phyloP scores from a whole-genome alignment of 768 basidiomycete species.

The Suillus bovinus region DNA sequence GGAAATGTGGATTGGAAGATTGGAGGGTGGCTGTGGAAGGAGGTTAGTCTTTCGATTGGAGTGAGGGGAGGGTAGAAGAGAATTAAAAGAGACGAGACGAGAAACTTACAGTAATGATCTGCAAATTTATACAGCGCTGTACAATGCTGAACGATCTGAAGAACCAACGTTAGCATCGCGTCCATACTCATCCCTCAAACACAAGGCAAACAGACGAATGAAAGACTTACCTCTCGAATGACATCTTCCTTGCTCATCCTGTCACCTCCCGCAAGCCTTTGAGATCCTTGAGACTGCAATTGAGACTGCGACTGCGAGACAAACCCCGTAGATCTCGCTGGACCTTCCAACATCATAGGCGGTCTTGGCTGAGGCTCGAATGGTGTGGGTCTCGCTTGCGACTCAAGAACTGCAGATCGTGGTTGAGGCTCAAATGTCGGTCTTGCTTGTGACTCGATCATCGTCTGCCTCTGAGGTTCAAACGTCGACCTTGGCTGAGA shows the following conservation, averaged over 20 bases:
- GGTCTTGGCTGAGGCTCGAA: not conserved
- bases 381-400: not conserved
- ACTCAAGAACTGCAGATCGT: not conserved
- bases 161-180: conserved; percentile 27
- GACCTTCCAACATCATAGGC: not conserved
- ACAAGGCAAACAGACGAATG: not conserved
- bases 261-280: not conserved
- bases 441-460: not conserved
- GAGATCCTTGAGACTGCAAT: conserved; percentile 23
- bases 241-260: conserved; percentile 6
- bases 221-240: conserved; percentile 1
- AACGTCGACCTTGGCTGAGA: not conserved
- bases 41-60: not conserved
- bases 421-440: not conserved
- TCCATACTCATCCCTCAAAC: conserved; percentile 6
- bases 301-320: conserved; percentile 22
- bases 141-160: conserved; percentile 60
- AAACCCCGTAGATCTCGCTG: not conserved
- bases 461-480: not conserved
- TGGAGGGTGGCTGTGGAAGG: conserved; percentile 28
- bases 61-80: not conserved
- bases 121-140: conserved; percentile 63
- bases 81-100: conserved; percentile 1
- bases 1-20: conserved; percentile 44
- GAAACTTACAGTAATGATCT: conserved; percentile 58